Evolutionary conservation across 2,329 filamentous ascomycete species (phyloP), one percentile per base, ranked within the genome.

Genomic region (Talaromyces marneffei): DNA sequence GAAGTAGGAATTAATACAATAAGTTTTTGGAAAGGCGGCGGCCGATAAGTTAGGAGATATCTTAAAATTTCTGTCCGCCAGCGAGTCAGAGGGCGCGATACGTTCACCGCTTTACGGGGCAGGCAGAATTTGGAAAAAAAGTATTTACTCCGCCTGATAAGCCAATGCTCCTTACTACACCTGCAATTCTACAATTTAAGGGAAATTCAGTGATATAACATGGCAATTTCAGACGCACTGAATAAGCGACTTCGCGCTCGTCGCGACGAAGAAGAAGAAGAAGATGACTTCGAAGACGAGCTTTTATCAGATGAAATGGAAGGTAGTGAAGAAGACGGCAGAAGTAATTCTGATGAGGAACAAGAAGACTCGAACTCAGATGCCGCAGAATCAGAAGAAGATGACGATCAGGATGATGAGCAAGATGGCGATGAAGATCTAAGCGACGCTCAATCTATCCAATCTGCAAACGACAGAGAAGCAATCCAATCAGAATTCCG

Each of bases 261-360:
- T 8, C 71, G 70, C 37, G 75, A 74, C 14, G 74, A 77, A 18
- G 72, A 82, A 60, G 80, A 82, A 62, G 74, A 74, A 60, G 80
- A 82, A 62, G 74, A 74, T 7, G 65, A 66, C 1, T 70, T 71
- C 48, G 74, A 70, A 0, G 69, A 72, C 20, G 66, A 62, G 25
- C 70, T 71, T 23, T 65, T 62, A 8, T 69, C 68, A 12, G 63
- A 63, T 16, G 35, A 59, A 39, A 50, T 35, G 31, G 55, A 56
- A 2, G 31, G n/a, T 23, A 48, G n/a, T 39, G 55, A 44, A 16
- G 25, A 59, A 29, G 57, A 29, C 23, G 14, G 50, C 14, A 57
- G 60, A 35, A 48, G 61, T 58, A 8, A 37, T 55, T 25, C 14
- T 9, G 39, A 58, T 12, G 23, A 20, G 33, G 57, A 59, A 63